Evolutionary conservation across 768 basidiomycete genomes (phyloP).

Genomic region (Calocybe cyanea): DNA sequence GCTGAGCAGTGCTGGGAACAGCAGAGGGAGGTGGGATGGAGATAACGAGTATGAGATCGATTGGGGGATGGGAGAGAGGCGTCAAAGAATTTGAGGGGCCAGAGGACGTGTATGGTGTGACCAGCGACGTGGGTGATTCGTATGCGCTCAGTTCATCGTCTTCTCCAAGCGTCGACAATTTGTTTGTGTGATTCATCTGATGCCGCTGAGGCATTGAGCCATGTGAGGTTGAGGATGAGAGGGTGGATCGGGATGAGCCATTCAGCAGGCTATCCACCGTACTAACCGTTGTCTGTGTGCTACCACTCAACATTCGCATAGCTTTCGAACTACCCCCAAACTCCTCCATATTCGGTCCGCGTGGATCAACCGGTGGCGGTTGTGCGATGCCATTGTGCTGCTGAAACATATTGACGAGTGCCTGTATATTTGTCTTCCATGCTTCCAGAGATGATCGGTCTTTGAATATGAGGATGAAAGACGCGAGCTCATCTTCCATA

Average conservation of each 20-base stretch:
- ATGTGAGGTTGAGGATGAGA: slow-evolving; percentile 74
- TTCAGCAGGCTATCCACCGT: slow-evolving; percentile 69
- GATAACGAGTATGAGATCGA: slow-evolving; percentile 91
- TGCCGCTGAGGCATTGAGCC: slow-evolving; percentile 44
- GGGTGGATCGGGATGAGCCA: slow-evolving; percentile 60
- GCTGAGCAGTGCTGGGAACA: slow-evolving; percentile 71
- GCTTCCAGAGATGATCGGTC: slow-evolving; percentile 85
- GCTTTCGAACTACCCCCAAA: slow-evolving; percentile 76
- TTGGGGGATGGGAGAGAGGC: slow-evolving; percentile 78
- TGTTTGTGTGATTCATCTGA: slow-evolving; percentile 35
- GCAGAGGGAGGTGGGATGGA: slow-evolving; percentile 76
- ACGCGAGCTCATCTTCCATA: slow-evolving; percentile 96
- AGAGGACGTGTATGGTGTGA: slow-evolving; percentile 67
- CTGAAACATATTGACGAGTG: slow-evolving; percentile 71
- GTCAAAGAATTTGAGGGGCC: slow-evolving; percentile 78
- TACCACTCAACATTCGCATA: slow-evolving; percentile 77
- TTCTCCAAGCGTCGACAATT: slow-evolving; percentile 66
- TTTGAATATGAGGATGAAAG: slow-evolving; percentile 94
- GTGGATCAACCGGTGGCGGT: slow-evolving; percentile 34
- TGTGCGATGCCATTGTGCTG: slow-evolving; percentile 37
- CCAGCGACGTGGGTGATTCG: slow-evolving; percentile 53
- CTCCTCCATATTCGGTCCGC: slow-evolving; percentile 61
- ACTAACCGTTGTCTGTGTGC: slow-evolving; percentile 61
- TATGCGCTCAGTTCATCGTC: slow-evolving; percentile 64
- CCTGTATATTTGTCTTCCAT: slow-evolving; percentile 83